Conservation (phyloP, 2,329 filamentous ascomycete species). For the Xylariaceae sp. region DNA sequence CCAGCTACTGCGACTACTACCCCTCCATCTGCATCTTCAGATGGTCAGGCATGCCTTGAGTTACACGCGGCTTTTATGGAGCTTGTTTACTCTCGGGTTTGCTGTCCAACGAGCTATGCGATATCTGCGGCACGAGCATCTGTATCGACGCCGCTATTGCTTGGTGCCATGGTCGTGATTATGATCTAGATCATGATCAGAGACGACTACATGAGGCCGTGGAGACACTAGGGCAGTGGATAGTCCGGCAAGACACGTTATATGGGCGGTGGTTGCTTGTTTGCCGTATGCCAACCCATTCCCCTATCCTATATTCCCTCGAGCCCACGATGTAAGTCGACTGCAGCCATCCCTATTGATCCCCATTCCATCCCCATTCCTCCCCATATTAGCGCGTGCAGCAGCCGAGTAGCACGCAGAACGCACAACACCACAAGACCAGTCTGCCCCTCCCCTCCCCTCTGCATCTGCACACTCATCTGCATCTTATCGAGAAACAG, state of each 20-base stretch:
- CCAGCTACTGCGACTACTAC: neutral
- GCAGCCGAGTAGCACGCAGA: constrained; percentile 12
- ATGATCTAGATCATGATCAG: constrained; percentile 1
- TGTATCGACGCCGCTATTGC: constrained; percentile 2
- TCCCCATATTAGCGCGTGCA: constrained; percentile 7
- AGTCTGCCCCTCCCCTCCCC: constrained; percentile 1
- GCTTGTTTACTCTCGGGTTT: constrained; percentile 2
- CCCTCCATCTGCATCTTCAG: neutral
- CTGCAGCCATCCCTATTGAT: constrained; percentile 13
- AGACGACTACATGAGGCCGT: neutral
- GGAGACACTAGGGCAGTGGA: neutral
- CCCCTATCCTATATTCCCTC: no score
- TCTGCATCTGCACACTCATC: constrained; percentile 2
- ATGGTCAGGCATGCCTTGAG: neutral
- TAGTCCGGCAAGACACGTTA: neutral
- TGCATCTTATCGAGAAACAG: constrained; percentile 14
- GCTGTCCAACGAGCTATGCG: constrained; percentile 3
- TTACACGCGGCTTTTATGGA: neutral
- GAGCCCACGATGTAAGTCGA: neutral
- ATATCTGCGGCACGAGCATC: constrained; percentile 1
- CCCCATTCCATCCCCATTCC: no score
- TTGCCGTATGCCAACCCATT: neutral
- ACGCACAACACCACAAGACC: constrained; percentile 19
- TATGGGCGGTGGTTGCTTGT: neutral
- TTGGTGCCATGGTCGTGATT: neutral